Percentiles rank a stretch among this genome's conserved stretches.
These are phyloP conservation scores for Neohortaea acidophila DNA, from an alignment of 495 filamentous ascomycete genomes.

Conservation along the genomic window DNA sequence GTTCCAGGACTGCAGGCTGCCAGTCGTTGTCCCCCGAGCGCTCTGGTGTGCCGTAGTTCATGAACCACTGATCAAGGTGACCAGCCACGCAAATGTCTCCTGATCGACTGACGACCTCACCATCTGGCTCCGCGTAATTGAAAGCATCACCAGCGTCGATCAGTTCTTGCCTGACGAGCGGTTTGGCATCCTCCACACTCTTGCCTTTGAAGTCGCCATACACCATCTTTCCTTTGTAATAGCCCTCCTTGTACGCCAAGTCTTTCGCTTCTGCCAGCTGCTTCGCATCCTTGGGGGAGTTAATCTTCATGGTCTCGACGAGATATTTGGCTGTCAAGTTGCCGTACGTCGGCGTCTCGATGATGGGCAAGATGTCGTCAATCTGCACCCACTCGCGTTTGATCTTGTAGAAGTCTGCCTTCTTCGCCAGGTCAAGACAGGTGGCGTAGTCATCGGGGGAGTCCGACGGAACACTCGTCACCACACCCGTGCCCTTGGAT, in stretches of 20 bases:
- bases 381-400: conserved; percentile 92
- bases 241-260: conserved; percentile 91
- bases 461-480: conserved; percentile 88
- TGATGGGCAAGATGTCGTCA: conserved; percentile 74
- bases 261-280: conserved; percentile 89
- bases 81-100: conserved; percentile 86
- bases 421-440: conserved; percentile 74
- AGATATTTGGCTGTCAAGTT: conserved; percentile 68
- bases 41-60: conserved; percentile 70
- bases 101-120: conserved; percentile 68
- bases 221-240: conserved; percentile 86
- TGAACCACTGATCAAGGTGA: conserved; percentile 89
- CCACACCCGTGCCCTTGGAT: conserved; percentile 89
- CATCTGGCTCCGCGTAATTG: conserved; percentile 83
- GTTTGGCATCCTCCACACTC: conserved; percentile 71
- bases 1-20: conserved; percentile 54
- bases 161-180: conserved; percentile 65
- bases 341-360: conserved; percentile 78
- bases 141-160: conserved; percentile 71
- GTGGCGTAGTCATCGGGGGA: conserved; percentile 93
- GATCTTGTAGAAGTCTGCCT: conserved; percentile 93
- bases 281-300: conserved; percentile 83
- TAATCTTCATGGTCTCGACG: conserved; percentile 88
- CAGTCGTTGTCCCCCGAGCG: conserved; percentile 49
- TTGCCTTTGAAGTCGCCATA: conserved; percentile 80